Percentiles rank a stretch among this genome's conserved stretches.
These are phyloP conservation scores for Penicillium taxi DNA, from an alignment of 495 filamentous ascomycete species.

Conservation along the genomic window DNA sequence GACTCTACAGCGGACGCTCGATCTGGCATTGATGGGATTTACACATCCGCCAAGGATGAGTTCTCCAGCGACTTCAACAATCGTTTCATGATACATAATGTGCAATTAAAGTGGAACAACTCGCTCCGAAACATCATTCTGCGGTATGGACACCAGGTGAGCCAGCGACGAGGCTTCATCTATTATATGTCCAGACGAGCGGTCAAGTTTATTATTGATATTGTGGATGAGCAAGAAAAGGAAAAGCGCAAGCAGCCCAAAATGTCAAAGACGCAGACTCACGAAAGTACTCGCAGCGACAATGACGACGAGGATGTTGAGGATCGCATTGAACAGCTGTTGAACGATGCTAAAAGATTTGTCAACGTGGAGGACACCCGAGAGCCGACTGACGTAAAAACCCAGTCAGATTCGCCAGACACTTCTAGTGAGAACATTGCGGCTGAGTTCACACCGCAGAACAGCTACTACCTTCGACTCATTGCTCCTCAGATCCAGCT, in stretches of 20 bases:
- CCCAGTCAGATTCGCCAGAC: slow-evolving; percentile 31
- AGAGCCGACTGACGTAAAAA: slow-evolving; percentile 27
- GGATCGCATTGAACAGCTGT: slow-evolving; percentile 77
- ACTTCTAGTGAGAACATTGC: slow-evolving; percentile 68
- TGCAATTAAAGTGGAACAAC: slow-evolving; percentile 98
- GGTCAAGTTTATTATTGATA: slow-evolving; percentile 96
- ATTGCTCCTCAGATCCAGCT: slow-evolving; percentile 97
- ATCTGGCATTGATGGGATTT: slow-evolving; percentile 34
- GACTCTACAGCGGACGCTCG: slow-evolving; percentile 35
- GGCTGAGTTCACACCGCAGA: slow-evolving; percentile 85
- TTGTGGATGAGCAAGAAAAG: slow-evolving; percentile 85
- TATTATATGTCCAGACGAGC: slow-evolving; percentile 95
- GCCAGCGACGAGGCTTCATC: slow-evolving; percentile 89
- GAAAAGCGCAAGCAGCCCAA: slow-evolving; percentile 43
- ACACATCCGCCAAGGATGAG: slow-evolving; percentile 45
- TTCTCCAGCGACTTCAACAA: slow-evolving; percentile 93
- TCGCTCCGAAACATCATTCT: slow-evolving; percentile 90
- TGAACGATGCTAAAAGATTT: slow-evolving; percentile 77
- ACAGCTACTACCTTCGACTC: slow-evolving; percentile 86
- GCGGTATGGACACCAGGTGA: slow-evolving; percentile 94
- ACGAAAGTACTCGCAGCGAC: no score
- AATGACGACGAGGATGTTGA: slow-evolving; percentile 61
- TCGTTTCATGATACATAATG: slow-evolving; percentile 94
- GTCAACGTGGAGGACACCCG: slow-evolving; percentile 64
- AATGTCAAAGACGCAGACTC: slow-evolving; percentile 19